phyloP scores from a whole-genome alignment of 2,329 filamentous ascomycete species.

The Trichoderma sp. region DNA sequence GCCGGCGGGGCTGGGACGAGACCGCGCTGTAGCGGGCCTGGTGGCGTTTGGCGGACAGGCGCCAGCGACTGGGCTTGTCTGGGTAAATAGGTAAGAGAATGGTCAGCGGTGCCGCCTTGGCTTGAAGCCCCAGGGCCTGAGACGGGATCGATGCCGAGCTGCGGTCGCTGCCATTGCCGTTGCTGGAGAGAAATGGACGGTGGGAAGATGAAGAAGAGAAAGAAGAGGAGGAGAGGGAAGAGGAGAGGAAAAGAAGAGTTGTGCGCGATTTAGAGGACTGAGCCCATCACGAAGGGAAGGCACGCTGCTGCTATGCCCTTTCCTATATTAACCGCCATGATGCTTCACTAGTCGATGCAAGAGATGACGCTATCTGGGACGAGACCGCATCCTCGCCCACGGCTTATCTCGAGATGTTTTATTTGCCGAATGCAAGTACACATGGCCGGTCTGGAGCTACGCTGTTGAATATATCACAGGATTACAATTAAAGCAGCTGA shows the following conservation, averaged over 20 bases:
- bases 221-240: not conserved
- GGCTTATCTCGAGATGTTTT: not conserved
- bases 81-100: conserved; percentile 24
- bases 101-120: not conserved
- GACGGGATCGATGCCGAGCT: not conserved
- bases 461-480: not conserved
- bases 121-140: not conserved
- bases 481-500: not conserved
- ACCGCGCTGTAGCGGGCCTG: not conserved
- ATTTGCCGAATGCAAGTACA: not conserved
- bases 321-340: conserved; percentile 15
- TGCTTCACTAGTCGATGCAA: conserved; percentile 14
- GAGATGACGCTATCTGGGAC: not conserved
- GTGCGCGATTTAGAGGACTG: not conserved
- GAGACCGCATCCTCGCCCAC: not conserved
- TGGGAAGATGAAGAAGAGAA: not conserved
- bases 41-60: conserved; percentile 10
- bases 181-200: not conserved
- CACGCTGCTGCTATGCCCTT: not conserved
- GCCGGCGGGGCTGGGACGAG: conserved; percentile 10
- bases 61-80: not conserved
- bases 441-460: not conserved
- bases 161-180: not conserved
- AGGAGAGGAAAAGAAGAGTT: not conserved
- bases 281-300: not conserved